A percentile compares a stretch with the other conserved stretches of the same genome.
phyloP scores from a whole-genome alignment of 2,329 filamentous ascomycete species.

The Microdochium bolleyi region DNA sequence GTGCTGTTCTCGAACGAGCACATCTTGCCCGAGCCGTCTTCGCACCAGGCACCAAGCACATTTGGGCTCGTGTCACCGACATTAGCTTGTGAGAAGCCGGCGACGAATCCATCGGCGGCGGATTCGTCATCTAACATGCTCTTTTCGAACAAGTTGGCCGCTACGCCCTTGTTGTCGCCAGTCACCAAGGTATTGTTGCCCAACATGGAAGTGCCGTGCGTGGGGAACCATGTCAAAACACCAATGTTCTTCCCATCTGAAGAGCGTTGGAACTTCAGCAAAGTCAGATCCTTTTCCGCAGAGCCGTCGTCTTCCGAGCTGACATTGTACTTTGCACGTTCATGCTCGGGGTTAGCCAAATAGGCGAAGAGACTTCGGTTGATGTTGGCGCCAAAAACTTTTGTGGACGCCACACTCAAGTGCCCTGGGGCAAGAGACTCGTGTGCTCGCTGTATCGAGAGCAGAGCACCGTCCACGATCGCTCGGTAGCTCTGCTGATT shows the following conservation, averaged over 20 bases:
- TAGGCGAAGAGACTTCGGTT: slow-evolving; percentile 88
- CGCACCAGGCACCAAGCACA: slow-evolving; percentile 79
- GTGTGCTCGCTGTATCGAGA: slow-evolving; percentile 78
- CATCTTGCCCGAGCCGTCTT: slow-evolving; percentile 66
- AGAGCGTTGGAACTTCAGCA: slow-evolving; percentile 69
- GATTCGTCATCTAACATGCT: slow-evolving; percentile 45
- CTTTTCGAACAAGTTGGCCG: slow-evolving; percentile 76
- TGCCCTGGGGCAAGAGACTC: slow-evolving; percentile 49
- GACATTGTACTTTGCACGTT: slow-evolving; percentile 59
- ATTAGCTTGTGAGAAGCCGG: slow-evolving; percentile 86
- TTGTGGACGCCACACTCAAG: slow-evolving; percentile 51
- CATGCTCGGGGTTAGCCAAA: slow-evolving; percentile 71
- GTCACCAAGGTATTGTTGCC: slow-evolving; percentile 87
- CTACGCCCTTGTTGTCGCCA: slow-evolving; percentile 96
- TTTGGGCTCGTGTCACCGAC: slow-evolving; percentile 91
- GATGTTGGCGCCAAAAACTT: slow-evolving; percentile 70
- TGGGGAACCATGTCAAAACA: slow-evolving; percentile 82
- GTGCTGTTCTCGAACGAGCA: slow-evolving; percentile 79
- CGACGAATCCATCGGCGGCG: slow-evolving; percentile 65
- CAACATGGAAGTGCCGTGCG: slow-evolving; percentile 85
- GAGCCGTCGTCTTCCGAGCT: slow-evolving; percentile 44
- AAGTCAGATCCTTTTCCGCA: slow-evolving; percentile 66
- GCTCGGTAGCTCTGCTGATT: slow-evolving; percentile 80
- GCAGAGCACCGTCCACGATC: slow-evolving; percentile 76
- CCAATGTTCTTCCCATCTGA: slow-evolving; percentile 72